Conservation (phyloP, 148 eudicot genomes). For the Oxyria digyna region DNA sequence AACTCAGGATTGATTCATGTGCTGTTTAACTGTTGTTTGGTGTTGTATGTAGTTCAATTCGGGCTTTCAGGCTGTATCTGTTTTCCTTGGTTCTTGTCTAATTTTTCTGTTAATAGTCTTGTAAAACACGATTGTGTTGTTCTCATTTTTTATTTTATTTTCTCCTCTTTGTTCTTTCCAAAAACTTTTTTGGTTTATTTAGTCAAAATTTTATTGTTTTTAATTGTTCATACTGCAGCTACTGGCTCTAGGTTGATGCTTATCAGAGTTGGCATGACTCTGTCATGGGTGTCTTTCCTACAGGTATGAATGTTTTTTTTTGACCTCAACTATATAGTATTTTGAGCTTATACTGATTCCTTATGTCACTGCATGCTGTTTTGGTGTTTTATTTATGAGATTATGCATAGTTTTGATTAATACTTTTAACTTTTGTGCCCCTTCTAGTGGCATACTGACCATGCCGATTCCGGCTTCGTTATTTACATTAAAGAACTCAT, state of each 20-base stretch:
- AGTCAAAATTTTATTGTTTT: conserved; percentile 2
- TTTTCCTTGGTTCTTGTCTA: background rate
- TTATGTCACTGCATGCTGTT: background rate
- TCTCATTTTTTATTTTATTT: background rate
- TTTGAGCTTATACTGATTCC: background rate
- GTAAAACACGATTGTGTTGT: background rate
- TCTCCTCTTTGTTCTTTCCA: background rate
- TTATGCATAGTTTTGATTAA: background rate
- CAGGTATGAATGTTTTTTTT: conserved; percentile 39
- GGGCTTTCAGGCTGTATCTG: background rate
- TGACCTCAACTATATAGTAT: background rate
- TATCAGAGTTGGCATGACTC: conserved; percentile 65
- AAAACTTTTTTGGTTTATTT: background rate
- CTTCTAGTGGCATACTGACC: background rate
- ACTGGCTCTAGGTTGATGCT: conserved; percentile 62
- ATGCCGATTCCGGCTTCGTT: background rate
- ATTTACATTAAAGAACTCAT: too few species aligned
- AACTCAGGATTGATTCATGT: background rate
- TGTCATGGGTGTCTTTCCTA: conserved; percentile 90
- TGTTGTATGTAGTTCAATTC: background rate
- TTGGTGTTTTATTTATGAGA: background rate
- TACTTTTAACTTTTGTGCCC: background rate
- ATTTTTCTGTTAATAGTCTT: background rate
- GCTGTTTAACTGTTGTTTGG: background rate
- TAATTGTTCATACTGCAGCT: conserved; percentile 42